These are phyloP conservation scores for Paraphaeosphaeria sporulosa DNA, from an alignment of 2,329 filamentous ascomycete genomes.

Conservation along the genomic window DNA sequence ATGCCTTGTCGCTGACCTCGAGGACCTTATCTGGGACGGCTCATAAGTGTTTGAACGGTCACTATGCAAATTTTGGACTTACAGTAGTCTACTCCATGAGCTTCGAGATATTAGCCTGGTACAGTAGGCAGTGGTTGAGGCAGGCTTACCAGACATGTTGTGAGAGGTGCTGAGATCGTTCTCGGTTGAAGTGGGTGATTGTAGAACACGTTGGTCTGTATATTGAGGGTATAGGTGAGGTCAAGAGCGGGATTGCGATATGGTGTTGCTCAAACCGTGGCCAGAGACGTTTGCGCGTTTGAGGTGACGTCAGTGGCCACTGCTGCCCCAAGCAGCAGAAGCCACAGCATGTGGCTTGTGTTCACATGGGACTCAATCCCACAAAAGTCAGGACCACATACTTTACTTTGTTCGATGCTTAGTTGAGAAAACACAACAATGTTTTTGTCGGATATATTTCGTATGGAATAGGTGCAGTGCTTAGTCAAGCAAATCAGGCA, in stretches of 20 bases:
- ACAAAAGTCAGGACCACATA: too few species aligned
- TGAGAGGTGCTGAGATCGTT: not conserved
- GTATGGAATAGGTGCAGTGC: not conserved
- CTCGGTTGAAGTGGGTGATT: not conserved
- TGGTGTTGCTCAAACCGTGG: not conserved
- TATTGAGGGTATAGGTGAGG: not conserved
- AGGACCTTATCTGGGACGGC: constrained; percentile 54
- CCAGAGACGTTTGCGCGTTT: constrained; percentile 6
- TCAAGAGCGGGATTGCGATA: not conserved
- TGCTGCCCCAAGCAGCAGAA: not conserved
- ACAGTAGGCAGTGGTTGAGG: not conserved
- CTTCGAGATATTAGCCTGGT: constrained; percentile 28
- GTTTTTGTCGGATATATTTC: too few species aligned
- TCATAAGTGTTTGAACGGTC: constrained; percentile 4
- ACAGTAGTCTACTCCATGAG: constrained; percentile 37
- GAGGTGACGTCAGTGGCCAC: constrained; percentile 9
- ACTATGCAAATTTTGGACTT: constrained; percentile 13
- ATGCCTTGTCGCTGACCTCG: constrained; percentile 75
- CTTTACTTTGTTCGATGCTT: not conserved
- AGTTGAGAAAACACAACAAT: not conserved
- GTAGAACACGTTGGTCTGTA: not conserved
- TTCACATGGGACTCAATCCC: not conserved
- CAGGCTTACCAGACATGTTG: constrained; percentile 33
- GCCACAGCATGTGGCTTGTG: not conserved
- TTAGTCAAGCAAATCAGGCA: not conserved